Percentiles rank a stretch among this genome's conserved stretches.
These are phyloP conservation scores for Neurospora terricola DNA, from an alignment of 495 filamentous ascomycete genomes.

Conservation along the genomic window DNA sequence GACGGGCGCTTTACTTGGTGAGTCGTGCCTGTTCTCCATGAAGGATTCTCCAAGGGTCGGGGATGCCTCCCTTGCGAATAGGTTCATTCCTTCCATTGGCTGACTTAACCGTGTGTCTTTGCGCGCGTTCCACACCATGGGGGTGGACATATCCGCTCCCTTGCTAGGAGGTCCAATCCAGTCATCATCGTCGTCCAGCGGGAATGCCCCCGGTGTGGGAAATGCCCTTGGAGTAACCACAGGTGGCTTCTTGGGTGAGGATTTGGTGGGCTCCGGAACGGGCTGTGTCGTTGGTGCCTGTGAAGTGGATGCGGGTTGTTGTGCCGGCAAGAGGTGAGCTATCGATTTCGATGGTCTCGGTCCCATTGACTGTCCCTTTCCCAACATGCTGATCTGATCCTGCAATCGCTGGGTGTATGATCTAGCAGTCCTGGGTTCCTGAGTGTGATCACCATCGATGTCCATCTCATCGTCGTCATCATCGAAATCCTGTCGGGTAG, in stretches of 20 bases:
- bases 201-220: constrained; percentile 42
- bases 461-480: constrained; percentile 48
- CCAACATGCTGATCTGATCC: constrained; percentile 88
- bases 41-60: constrained; percentile 8
- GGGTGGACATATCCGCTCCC: constrained; percentile 18
- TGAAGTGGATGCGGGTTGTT: constrained; percentile 11
- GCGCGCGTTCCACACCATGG: constrained; percentile 25
- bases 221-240: constrained; percentile 1
- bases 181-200: constrained; percentile 63
- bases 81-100: constrained; percentile 51
- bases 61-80: constrained; percentile 32
- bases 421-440: constrained; percentile 42
- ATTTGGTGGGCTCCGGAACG: constrained; percentile 28
- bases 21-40: constrained; percentile 25
- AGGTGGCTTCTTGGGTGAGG: constrained; percentile 25
- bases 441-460: constrained; percentile 40
- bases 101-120: constrained; percentile 46
- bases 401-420: constrained; percentile 85
- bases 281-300: constrained; percentile 37
- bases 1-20: constrained; percentile 30
- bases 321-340: constrained; percentile 34
- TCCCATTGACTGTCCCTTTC: constrained; percentile 56
- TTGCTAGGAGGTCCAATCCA: constrained; percentile 63
- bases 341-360: constrained; percentile 64
- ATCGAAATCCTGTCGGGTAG: constrained; percentile 24